Base-by-base conservation (phyloP, 495 filamentous ascomycete genomes). In the Aspergillus funiculosus region DNA sequence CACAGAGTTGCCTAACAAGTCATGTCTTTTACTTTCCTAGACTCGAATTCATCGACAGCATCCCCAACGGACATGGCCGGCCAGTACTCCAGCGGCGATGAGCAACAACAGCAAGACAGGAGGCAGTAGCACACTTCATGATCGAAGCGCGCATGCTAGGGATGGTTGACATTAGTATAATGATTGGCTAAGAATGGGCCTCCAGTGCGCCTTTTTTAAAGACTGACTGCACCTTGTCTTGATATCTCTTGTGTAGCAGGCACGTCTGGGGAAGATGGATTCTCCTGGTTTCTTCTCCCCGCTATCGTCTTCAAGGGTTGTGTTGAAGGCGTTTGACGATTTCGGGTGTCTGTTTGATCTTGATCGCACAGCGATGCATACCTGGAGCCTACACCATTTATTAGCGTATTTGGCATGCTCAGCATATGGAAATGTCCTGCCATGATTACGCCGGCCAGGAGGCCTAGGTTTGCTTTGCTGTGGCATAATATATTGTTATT, bases 81-180 rank as follows among this genome's bases (percentile, higher is more conserved):
- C 38, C 57, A 53, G 28, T 59, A 53, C 31, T 52, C 53, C 25
- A 53, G 57, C 43, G 53, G 57, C 25, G 57, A 59, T 47, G 52
- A 56, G 41, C 57, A 54, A 34, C 53, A 34, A 30, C 44, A 34
- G 26, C 44, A 22, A 5, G 25, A 43, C 27, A 28, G 40, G 25
- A 47, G 38, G 11, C 35, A 37, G 17, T 36, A 53, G 29, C 47
- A 50, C 15, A 46, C 51, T 44, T 50, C 53, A 40, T 59, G 53
- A 59, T 38, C 34, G 39, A 10, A 39, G 17, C 17, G 15, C 37
- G 32, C 29, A 6, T 17, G 53, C 45, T 37, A 34, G 44, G 26
- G 45, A 38, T 29, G 50, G 52, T 41, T n/a, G 14, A 43, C 10
- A 44, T 46, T 35, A 51, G 38, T 32, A 50, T 48, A 46, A 46